Base-by-base conservation (phyloP, 176 grass and related monocot genomes). In the Alopecurus myosuroides region DNA sequence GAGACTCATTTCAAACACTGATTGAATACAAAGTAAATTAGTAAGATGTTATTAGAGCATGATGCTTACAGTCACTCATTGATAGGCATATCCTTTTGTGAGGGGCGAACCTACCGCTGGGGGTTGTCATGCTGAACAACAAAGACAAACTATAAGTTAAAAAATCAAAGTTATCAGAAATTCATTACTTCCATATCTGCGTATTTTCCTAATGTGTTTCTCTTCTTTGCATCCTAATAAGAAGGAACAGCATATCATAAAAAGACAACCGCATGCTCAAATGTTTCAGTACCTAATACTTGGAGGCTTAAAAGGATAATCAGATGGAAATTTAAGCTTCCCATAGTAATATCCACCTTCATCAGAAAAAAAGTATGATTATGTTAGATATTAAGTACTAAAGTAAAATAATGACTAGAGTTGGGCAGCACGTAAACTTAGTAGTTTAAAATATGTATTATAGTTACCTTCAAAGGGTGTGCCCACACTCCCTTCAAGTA, bases 271-370 rank as follows among this genome's bases (percentile, higher is more conserved):
- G 4, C 2, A 56, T 76, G 73, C 8, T 70, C 22, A 23, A 37
- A 28, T 51, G 78, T 40, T 87, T 49, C 18, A 19, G 8, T 81
- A 99, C 97, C 97, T 94, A 85, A 99, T 99, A 50, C 97, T 97
- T 65, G 97, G 94, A 77, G 97, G 94, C 42, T 99, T 99, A 78
- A 92, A 99, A 53, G 97, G 97, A 80, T 99, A 99, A 70, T 99
- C 94, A 35, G 91, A 71, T 77, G 97, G 94, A 77, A 99, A 99
- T 84, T 96, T 99, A 65, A 99, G 97, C 79, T 94, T 99, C 82
- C 97, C 97, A 46, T 99, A 99, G 70, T 99, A 99, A 91, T 89
- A 92, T 82, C 97, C 97, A 86, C 97, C 97, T 99, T 82, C 71
- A 89, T 13, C 1, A 36, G 11, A 9, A 11, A 75, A 72, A 68